Conservation (phyloP, 2,329 filamentous ascomycete species). For the Sclerotinia nivalis region DNA sequence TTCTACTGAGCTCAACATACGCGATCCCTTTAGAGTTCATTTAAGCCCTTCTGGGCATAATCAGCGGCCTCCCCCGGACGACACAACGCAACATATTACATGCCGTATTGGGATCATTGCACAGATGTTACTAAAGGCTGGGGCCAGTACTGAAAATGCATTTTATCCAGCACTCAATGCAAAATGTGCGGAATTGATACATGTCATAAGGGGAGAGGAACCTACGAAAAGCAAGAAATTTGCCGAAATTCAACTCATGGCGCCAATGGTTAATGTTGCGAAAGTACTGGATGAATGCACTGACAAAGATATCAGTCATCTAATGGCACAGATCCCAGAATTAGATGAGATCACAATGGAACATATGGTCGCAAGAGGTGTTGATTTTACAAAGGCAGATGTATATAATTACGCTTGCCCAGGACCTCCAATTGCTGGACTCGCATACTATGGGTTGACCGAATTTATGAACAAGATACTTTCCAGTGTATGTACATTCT, state of each 20-base stretch:
- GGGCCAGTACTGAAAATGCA: not conserved
- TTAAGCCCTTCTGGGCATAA: no score
- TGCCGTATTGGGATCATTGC: not conserved
- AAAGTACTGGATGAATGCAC: not conserved
- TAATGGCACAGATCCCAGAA: not conserved
- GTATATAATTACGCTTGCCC: not conserved
- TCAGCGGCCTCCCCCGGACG: not conserved
- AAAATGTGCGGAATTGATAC: constrained; percentile 1
- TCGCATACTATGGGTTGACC: constrained; percentile 26
- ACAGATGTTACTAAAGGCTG: not conserved
- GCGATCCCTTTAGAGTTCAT: not conserved
- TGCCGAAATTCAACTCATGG: constrained; percentile 1
- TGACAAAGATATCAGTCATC: not conserved
- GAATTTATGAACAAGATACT: constrained; percentile 22
- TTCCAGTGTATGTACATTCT: not conserved
- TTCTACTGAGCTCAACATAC: not conserved
- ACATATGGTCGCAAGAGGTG: not conserved
- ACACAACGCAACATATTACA: not conserved
- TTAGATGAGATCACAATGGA: constrained; percentile 12
- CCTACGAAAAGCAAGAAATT: not conserved
- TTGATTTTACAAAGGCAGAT: not conserved
- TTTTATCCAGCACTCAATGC: not conserved
- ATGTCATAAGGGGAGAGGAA: not conserved
- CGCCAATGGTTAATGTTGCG: not conserved
- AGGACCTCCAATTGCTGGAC: not conserved